A percentile compares a stretch with the other conserved stretches of the same genome.
These are phyloP conservation scores for Cercospora citrullina DNA, from an alignment of 2,329 filamentous ascomycete species.

Conservation along the genomic window DNA sequence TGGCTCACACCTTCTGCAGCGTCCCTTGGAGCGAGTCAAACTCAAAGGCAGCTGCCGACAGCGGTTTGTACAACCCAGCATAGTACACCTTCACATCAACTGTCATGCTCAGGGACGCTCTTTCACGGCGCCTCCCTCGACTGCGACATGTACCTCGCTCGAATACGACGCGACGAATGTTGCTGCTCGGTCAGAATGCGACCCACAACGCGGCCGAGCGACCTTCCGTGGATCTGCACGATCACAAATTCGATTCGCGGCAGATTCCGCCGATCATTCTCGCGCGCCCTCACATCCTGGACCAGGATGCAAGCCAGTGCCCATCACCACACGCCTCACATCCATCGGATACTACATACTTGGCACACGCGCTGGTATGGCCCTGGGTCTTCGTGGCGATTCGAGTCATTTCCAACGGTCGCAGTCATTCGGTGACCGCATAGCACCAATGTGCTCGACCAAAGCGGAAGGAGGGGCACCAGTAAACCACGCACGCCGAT, in stretches of 20 bases:
- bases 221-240: slow-evolving; percentile 15
- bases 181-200: slow-evolving; percentile 19
- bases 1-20: slow-evolving; percentile 23
- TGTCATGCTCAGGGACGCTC: neutral
- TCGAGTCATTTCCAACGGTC: neutral
- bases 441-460: neutral
- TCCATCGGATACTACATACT: neutral
- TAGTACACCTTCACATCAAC: neutral
- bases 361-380: neutral
- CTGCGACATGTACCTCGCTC: neutral
- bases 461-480: slow-evolving; percentile 10
- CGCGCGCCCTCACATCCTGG: slow-evolving; percentile 7
- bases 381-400: neutral
- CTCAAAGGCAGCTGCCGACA: slow-evolving; percentile 30
- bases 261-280: slow-evolving; percentile 18
- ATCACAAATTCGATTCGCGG: slow-evolving; percentile 18
- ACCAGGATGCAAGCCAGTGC: slow-evolving; percentile 19
- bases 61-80: slow-evolving; percentile 16
- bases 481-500: neutral
- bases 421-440: neutral
- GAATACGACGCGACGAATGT: neutral
- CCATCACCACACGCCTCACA: slow-evolving; percentile 11
- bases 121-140: neutral
- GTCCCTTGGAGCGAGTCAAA: slow-evolving; percentile 24
- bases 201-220: slow-evolving; percentile 13